Evolutionary conservation across 352 stramenopile species (phyloP).

Genomic region (Phytophthora kernoviae): DNA sequence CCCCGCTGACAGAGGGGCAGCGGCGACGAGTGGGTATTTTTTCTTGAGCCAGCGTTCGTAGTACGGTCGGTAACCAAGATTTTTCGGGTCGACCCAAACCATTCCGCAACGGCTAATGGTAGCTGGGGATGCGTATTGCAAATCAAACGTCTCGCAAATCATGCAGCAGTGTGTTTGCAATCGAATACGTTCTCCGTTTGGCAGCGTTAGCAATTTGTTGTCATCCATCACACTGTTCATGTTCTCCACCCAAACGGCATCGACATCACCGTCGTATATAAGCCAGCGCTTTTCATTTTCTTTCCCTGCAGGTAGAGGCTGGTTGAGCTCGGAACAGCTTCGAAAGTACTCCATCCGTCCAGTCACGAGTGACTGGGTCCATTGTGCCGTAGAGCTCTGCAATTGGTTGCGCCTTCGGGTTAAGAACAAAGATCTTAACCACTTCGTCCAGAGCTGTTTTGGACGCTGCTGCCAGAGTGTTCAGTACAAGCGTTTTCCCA

Average conservation of each 20-base stretch:
- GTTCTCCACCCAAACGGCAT: constrained; percentile 97
- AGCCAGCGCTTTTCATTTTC: constrained; percentile 96
- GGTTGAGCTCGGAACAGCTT: constrained; percentile 95
- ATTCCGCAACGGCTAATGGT: constrained; percentile 96
- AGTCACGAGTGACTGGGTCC: constrained; percentile 95
- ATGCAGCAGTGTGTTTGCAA: constrained; percentile 93
- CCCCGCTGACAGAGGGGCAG: background rate
- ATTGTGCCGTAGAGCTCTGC: constrained; percentile 95
- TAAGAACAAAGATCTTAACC: constrained; percentile 94
- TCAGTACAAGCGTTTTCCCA: constrained; percentile 93
- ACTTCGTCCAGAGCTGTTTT: constrained; percentile 87
- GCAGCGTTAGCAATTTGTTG: constrained; percentile 95
- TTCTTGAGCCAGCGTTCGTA: constrained; percentile 95
- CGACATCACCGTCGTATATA: constrained; percentile 96
- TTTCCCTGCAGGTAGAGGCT: constrained; percentile 86
- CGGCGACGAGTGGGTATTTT: constrained; percentile 65
- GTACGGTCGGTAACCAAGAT: constrained; percentile 94
- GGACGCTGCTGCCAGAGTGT: constrained; percentile 86
- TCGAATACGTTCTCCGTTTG: constrained; percentile 95
- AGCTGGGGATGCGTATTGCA: constrained; percentile 95
- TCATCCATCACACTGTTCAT: constrained; percentile 99
- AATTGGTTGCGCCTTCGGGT: constrained; percentile 94
- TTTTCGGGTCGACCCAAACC: constrained; percentile 97
- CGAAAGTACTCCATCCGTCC: constrained; percentile 94
- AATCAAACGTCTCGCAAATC: constrained; percentile 96